These are phyloP conservation scores for Lignosus rhinocerotis DNA, from an alignment of 1,284 basidiomycete species.

Conservation along the genomic window DNA sequence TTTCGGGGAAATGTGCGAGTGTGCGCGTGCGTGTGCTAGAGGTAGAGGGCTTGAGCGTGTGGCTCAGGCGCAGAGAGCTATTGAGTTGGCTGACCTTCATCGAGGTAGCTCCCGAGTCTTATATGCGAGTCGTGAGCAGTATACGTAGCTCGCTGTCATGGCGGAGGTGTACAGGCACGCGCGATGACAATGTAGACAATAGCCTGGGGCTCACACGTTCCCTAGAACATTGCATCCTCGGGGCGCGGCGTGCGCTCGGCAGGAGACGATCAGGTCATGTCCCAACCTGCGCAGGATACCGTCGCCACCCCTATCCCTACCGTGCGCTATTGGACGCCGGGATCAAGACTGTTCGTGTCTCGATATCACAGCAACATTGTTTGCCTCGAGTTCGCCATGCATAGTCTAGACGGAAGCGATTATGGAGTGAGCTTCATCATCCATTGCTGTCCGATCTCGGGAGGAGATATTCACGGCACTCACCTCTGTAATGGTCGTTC, in stretches of 20 bases:
- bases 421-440: background rate
- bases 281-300: background rate
- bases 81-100: conserved; percentile 10
- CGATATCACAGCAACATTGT: conserved; percentile 7
- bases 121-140: conserved; percentile 10
- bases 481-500: background rate
- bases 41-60: background rate
- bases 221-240: conserved; percentile 13
- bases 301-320: background rate
- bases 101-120: background rate
- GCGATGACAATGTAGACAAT: conserved; percentile 19
- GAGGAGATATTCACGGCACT: background rate
- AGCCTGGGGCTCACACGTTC: conserved; percentile 8
- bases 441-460: background rate
- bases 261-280: conserved; percentile 6
- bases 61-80: conserved; percentile 12
- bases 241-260: conserved; percentile 7
- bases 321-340: conserved; percentile 9
- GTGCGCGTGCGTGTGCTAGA: background rate
- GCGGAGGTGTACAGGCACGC: conserved; percentile 15
- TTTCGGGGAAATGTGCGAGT: background rate
- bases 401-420: background rate
- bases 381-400: background rate
- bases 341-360: conserved; percentile 3
- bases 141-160: conserved; percentile 1